phyloP scores from a whole-genome alignment of 1,139 yeast genomes.

The Yarrowia galli region DNA sequence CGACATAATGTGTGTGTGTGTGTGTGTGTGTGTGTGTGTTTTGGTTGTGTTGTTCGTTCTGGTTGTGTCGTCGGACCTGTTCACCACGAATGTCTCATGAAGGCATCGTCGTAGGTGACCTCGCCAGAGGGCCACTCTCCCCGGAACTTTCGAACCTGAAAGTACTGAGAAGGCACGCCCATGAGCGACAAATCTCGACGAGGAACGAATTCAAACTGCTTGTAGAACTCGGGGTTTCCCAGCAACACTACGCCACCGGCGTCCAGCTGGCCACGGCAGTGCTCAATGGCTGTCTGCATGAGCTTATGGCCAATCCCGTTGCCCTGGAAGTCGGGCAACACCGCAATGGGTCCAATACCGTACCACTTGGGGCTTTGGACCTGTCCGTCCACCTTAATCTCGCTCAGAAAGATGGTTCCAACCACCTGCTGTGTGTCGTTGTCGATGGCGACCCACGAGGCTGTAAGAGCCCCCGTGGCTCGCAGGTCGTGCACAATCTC shows the following conservation, averaged over 20 bases:
- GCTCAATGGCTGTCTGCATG: constrained; percentile 35
- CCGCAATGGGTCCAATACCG: constrained; percentile 34
- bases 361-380: constrained; percentile 28
- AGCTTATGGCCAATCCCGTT: constrained; percentile 31
- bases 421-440: constrained; percentile 31
- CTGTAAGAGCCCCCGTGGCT: constrained; percentile 11
- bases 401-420: constrained; percentile 29
- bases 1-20: constrained; percentile 9
- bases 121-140: constrained; percentile 34
- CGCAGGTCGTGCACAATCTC: constrained; percentile 35
- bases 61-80: too few relatives aligned
- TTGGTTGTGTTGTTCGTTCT: too few relatives aligned
- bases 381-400: constrained; percentile 13
- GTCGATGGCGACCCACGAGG: constrained; percentile 30
- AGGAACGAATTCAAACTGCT: constrained; percentile 34
- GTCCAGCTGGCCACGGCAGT: constrained; percentile 25
- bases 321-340: constrained; percentile 30
- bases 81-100: constrained; percentile 34
- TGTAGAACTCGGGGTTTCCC: constrained; percentile 36
- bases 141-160: constrained; percentile 34
- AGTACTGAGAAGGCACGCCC: constrained; percentile 36
- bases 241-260: constrained; percentile 33
- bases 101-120: constrained; percentile 34
- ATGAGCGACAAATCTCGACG: constrained; percentile 28
- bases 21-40: neutral